phyloP scores from a whole-genome alignment of 192 early-diverging fungal genomes.

The Coemansia sp. region DNA sequence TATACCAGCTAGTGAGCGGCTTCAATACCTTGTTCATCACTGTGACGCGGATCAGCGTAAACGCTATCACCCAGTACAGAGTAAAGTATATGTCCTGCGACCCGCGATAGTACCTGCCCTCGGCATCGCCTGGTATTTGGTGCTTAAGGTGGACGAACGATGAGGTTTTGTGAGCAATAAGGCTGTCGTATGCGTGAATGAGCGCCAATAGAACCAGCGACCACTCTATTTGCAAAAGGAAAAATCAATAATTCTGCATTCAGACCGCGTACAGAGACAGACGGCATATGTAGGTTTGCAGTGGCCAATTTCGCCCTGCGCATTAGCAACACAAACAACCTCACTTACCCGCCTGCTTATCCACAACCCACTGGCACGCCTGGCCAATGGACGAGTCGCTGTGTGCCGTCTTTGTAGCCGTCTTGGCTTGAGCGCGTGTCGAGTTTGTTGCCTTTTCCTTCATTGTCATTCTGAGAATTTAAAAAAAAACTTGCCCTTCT shows the following conservation, averaged over 20 bases:
- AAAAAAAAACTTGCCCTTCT: constrained; percentile 1
- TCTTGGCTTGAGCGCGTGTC: constrained; percentile 19
- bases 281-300: too few species aligned
- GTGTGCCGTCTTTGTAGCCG: constrained; percentile 11
- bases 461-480: constrained; percentile 29
- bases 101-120: constrained; percentile 46
- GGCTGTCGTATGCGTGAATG: constrained; percentile 28
- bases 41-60: constrained; percentile 64
- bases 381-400: neutral
- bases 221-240: constrained; percentile 10
- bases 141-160: constrained; percentile 37
- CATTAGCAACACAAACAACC: too few species aligned
- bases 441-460: constrained; percentile 13
- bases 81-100: constrained; percentile 50
- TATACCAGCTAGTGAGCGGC: constrained; percentile 38
- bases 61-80: constrained; percentile 62
- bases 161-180: constrained; percentile 21
- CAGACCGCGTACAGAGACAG: too few species aligned
- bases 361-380: constrained; percentile 35
- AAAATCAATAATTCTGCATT: too few species aligned
- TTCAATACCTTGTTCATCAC: constrained; percentile 35
- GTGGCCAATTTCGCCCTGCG: too few species aligned
- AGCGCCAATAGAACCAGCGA: constrained; percentile 28
- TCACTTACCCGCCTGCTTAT: constrained; percentile 34
- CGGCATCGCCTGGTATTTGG: constrained; percentile 27